Base-by-base conservation (phyloP, 1,284 basidiomycete species). In the Xerocomus minutiporus region DNA sequence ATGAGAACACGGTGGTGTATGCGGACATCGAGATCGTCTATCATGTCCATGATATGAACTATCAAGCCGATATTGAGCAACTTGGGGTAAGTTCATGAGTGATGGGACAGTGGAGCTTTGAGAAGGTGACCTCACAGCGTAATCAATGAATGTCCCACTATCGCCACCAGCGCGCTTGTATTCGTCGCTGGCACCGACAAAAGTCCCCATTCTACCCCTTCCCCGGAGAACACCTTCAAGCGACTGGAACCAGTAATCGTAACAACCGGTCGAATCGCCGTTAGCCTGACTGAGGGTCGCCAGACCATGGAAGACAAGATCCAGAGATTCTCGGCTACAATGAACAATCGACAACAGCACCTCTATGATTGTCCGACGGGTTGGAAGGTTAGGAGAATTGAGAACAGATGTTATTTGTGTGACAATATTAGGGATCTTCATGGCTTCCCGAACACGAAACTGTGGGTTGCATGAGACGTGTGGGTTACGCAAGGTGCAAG, bases 181-280 rank as follows among this genome's bases (percentile, higher is more conserved):
- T 57, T 97, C 92, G 34, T 95, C 91, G 60, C 93, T 95, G 8
- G 93, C 91, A 2, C 97, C 96, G 8, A 99, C 96, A 46, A 91
- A 72, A 65, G 90, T 96, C 2, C 96, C 96, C 93, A 98, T 96
- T 68, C 86, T 89, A 1, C 97, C 96, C 54, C 93, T 76, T 1
- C 94, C 93, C 43, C 84, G 81, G 12, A 98, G 78, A 5, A 84
- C 83, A 36, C 75, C 75, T 62, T 95, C 90, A 56, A 96, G 76
- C 1, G 88, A 86, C 58, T 85, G 85, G 69, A 99, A 91, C 95
- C 93, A 98, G 57, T 84, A 93, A 58, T 88, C 86, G 70, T 93
- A 99, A 41, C 73, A 80, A 31, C 78, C 76, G 34, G 68, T 67
- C 11, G 82, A 66, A 64, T 84, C 84, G 66, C 79, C 78, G 58